Percentiles rank a stretch among this genome's conserved stretches.
Conservation (phyloP, 441 rosid species). For the Populus hybrid region DNA sequence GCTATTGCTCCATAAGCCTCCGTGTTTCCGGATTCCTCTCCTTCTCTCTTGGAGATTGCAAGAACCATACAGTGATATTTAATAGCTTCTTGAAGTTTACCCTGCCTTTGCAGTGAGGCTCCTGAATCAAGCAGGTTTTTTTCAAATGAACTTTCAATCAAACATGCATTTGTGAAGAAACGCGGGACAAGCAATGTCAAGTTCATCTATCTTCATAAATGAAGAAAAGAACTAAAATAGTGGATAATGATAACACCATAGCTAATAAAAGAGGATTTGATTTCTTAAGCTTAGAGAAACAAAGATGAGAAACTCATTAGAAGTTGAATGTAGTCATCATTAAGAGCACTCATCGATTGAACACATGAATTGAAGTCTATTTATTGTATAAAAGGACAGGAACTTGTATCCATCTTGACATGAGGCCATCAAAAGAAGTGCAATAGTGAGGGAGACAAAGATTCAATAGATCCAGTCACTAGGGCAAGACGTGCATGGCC, state of each 20-base stretch:
- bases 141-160: no score
- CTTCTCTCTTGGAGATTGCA: slow-evolving; percentile 59
- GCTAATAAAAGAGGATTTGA: not conserved
- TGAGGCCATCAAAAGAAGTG: not conserved
- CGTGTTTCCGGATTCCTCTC: slow-evolving; percentile 82
- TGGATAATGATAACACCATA: not conserved
- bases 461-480: not conserved
- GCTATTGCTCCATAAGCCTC: slow-evolving; percentile 98
- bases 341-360: not conserved
- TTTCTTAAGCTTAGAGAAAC: not conserved
- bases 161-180: not conserved
- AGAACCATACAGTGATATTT: slow-evolving; percentile 78
- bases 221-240: not conserved
- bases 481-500: not conserved
- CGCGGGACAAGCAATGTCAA: not conserved
- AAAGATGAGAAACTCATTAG: not conserved
- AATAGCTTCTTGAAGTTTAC: slow-evolving; percentile 74
- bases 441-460: not conserved
- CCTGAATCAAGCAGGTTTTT: slow-evolving; percentile 37
- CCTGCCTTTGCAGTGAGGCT: slow-evolving; percentile 89
- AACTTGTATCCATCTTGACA: not conserved
- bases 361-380: not conserved
- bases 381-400: not conserved
- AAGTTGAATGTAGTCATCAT: not conserved
- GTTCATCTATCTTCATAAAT: not conserved